These are phyloP conservation scores for Penicillium sp. DNA, from an alignment of 2,329 filamentous ascomycete species.

Conservation along the genomic window DNA sequence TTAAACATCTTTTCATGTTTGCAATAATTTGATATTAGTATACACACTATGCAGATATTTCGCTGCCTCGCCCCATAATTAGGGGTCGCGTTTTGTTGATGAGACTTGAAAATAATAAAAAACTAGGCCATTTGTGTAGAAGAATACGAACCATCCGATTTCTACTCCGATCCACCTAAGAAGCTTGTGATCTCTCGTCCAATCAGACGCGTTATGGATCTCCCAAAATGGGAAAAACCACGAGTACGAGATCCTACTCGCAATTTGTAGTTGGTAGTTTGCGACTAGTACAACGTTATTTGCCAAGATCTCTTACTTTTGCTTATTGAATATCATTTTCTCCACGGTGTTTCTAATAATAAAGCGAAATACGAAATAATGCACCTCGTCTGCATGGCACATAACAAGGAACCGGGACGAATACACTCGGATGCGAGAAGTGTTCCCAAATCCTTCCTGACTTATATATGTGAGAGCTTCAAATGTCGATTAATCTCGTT, in stretches of 20 bases:
- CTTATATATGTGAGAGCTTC: background rate
- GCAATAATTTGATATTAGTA: background rate
- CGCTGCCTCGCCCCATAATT: background rate
- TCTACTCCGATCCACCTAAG: background rate
- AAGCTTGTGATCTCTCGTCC: background rate
- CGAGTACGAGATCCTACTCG: constrained; percentile 3
- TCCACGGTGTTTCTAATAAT: background rate
- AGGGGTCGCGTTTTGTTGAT: background rate
- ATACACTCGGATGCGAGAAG: background rate
- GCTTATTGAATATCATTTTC: no score
- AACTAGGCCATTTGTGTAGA: background rate
- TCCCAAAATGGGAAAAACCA: background rate
- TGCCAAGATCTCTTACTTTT: background rate
- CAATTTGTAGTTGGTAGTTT: background rate
- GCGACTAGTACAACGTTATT: background rate
- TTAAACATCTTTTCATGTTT: background rate
- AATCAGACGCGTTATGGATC: background rate
- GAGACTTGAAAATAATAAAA: background rate
- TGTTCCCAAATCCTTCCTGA: background rate
- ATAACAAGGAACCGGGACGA: background rate
- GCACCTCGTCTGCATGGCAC: background rate
- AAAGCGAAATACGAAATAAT: constrained; percentile 2
- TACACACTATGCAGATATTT: background rate
- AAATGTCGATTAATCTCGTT: no score
- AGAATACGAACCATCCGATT: background rate